Base-by-base conservation (phyloP, 441 rosid species). In the Erodium moschatum region DNA sequence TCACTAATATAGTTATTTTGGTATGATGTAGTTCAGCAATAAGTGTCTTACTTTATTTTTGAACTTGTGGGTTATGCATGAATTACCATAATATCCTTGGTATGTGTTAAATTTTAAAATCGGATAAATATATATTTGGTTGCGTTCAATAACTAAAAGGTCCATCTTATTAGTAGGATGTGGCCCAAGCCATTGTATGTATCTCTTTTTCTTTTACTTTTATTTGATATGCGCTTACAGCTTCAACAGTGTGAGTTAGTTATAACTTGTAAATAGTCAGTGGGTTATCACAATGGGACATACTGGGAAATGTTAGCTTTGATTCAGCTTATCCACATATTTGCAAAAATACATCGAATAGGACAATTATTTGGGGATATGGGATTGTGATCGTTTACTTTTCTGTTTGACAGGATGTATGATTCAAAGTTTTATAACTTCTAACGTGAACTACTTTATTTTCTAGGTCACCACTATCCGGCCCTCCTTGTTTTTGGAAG, bases 401-500 rank as follows among this genome's bases (percentile, higher is more conserved):
- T 11, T 65, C 64, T 66, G 66, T 44, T 46, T 9, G 64, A 4
- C 58, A 52, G 29, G 10, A 1, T 18, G 46, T 68, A 44, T 18
- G 11, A 12, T 54, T 69, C 7, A 33, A 16, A 56, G 65, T 72
- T 70, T n/a, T 13, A 50, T 4, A 0, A 44, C 42, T 10, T 56
- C 40, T 4, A 48, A 80, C 72, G 12, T 27, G 42, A 60, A 29
- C 54, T 12, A 29, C 33, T 67, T 63, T 24, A 70, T 65, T 75
- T 79, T 69, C 90, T 24, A 91, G 96, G 97, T 94, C 74, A 82
- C 74, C 16, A 84, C 82, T 0, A 80, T 88, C 75, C 82, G 81
- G 29, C 89, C 97, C 0, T 83, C 92, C 1, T 68, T 87, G 83
- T 87, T 88, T 73, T 87, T 91, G 27, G 96, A 90, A 80, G 90